Base-by-base conservation (phyloP, 2,329 filamentous ascomycete species). In the Talaromyces sp. region DNA sequence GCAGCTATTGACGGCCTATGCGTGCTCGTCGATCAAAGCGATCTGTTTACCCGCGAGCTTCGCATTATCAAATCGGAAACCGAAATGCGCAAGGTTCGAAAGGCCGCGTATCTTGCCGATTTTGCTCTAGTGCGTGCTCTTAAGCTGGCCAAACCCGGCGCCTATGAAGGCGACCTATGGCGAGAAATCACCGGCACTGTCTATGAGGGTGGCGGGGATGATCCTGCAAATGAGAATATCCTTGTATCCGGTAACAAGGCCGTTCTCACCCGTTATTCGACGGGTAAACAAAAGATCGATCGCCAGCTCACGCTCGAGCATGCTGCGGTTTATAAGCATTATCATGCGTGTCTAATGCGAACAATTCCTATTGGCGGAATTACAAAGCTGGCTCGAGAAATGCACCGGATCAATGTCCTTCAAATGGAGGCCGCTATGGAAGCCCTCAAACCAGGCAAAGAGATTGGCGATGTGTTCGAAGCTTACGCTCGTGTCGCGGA, bases 151-250 rank as follows among this genome's bases (percentile, higher is more conserved):
- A 74, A 74, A 42, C 71, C 72, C 0, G 72, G 72, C 2, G 72
- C 72, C 8, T 74, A 74, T 47, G 72, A 74, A 61, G 72, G 72
- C n/a, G 72, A 74, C 60, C 58, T 74, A 12, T 74, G 72, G 71
- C 67, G 71, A 5, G 72, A 74, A 59, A 70, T 74, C 50, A 66
- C 69, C 9, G 72, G 72, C 28, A 73, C 72, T 7, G 72, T 74
- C 42, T 74, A 74, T 57, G 72, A 73, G 50, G 71, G 72, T 8
- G 72, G 72, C n/a, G 72, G 72, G n/a, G 72, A 74, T 57, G 71
- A 73, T 62, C 72, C 72, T 5, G 70, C 72, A 9, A 73, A 73
- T 36, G 70, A 73, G 58, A 74, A 74, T 58, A 73, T 74, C 47
- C 68, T 74, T 31, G 71, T 73, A 9, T 72, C 70, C 1, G 71